phyloP scores from a whole-genome alignment of 2,329 filamentous ascomycete genomes.

The Trichophyton verrucosum region DNA sequence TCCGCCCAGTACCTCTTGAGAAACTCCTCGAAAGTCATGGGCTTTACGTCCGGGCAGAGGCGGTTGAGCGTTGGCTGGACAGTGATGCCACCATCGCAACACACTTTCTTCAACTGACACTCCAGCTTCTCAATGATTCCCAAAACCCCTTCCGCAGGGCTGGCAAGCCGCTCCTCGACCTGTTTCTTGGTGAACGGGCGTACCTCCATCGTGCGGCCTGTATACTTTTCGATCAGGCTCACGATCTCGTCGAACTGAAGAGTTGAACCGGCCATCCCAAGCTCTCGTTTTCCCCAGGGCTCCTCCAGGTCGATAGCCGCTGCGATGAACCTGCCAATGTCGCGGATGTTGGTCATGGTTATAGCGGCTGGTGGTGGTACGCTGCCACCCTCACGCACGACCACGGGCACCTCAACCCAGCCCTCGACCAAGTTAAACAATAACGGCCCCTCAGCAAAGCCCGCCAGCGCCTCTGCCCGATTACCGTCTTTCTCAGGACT shows the following conservation, averaged over 20 bases:
- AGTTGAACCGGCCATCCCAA: conserved; percentile 24
- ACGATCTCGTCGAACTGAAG: conserved; percentile 19
- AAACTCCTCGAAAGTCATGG: conserved; percentile 6
- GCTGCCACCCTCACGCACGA: conserved; percentile 11
- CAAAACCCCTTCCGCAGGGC: neutral
- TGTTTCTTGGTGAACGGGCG: neutral
- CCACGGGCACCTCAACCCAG: conserved; percentile 20
- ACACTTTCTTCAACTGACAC: conserved; percentile 4
- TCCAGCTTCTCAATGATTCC: conserved; percentile 3
- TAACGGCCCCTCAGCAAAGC: conserved; percentile 9
- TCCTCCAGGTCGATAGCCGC: conserved; percentile 21
- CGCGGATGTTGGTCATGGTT: conserved; percentile 23
- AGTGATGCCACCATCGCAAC: conserved; percentile 2
- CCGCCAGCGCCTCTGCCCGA: conserved; percentile 15
- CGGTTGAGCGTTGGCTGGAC: conserved; percentile 7
- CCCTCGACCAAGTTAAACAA: conserved; percentile 16
- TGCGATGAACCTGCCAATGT: conserved; percentile 23
- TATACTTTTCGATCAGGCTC: conserved; percentile 16
- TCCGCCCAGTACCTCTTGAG: conserved; percentile 8
- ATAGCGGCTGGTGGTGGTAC: conserved; percentile 15
- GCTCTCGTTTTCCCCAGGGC: conserved; percentile 18
- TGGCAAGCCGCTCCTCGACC: neutral
- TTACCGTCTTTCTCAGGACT: neutral
- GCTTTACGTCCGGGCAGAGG: conserved; percentile 9
- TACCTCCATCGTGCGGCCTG: conserved; percentile 7